Base-by-base conservation (phyloP, 169 alveolate species). In the Cryptosporidium sp. region DNA sequence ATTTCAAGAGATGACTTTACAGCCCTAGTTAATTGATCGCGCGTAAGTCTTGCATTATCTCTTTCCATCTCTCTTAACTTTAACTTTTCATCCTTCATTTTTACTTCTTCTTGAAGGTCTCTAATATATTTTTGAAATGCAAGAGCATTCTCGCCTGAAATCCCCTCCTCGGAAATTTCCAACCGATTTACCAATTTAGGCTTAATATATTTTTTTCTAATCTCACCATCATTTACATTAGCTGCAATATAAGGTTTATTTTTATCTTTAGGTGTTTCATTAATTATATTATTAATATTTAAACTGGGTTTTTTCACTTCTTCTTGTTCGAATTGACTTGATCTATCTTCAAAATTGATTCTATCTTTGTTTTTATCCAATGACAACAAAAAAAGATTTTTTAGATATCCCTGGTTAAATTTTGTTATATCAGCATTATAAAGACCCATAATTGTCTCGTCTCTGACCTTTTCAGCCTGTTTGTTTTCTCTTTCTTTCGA, bases 131-230 rank as follows among this genome's bases (percentile, higher is more conserved):
- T 80, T 43, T 80, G 89, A 45, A 80, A 80, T 41, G 89, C 89
- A 43, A 80, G 75, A 23, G 89, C 89, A 59, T 80, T 80, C n/a
- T 80, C 89, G 39, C 89, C 89, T n/a, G 89, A 80, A 62, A 80
- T 80, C 1, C 89, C 74, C 18, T 65, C 89, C 21, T 80, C 89
- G 1, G 89, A 18, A 61, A 80, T 39, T 29, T 80, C 89, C 45
- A 80, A 43, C 16, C 89, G 39, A 62, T 65, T 80, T 43, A 80
- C 39, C n/a, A 80, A 65, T 45, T 80, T 80, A 12, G 89, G 89
- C 26, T 59, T 80, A 62, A 80, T 65, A 80, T 29, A 65, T 29
- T 26, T 71, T 37, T 35, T 80, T 65, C n/a, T 26, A 1, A n/a
- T 21, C 10, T 9, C 71, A 23, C 0, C 14, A 18, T 73, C 43